Percentiles rank a stretch among this genome's conserved stretches.
Conservation (phyloP, 2,329 filamentous ascomycete genomes). For the Dactylellina leptospora region DNA sequence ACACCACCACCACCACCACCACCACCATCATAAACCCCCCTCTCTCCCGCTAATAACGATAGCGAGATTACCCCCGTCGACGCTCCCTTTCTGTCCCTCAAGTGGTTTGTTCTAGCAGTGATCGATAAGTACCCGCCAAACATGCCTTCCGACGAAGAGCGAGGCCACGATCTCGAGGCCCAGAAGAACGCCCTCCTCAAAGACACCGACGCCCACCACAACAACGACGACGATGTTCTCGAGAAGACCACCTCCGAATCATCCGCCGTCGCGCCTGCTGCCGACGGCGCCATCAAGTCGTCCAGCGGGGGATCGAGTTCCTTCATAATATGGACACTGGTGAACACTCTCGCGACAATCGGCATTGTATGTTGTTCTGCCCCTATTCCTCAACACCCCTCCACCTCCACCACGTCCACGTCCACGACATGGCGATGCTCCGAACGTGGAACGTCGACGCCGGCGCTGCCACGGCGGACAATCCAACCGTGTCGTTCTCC, state of each 20-base stretch:
- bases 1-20: background rate
- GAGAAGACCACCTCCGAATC: constrained; percentile 37
- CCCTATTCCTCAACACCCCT: background rate
- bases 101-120: background rate
- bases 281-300: constrained; percentile 43
- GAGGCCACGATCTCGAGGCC: constrained; percentile 44
- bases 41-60: too few species aligned
- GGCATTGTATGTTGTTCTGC: constrained; percentile 67
- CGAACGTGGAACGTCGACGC: constrained; percentile 36
- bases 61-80: background rate
- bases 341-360: constrained; percentile 72
- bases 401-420: constrained; percentile 16
- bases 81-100: background rate
- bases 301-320: constrained; percentile 29
- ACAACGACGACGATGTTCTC: constrained; percentile 34
- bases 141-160: constrained; percentile 50
- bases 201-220: constrained; percentile 44
- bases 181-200: constrained; percentile 46
- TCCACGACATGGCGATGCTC: background rate
- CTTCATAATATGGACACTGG: constrained; percentile 66
- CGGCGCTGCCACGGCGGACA: background rate
- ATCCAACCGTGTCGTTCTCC: background rate
- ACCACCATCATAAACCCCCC: too few species aligned
- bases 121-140: background rate
- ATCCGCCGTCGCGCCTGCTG: constrained; percentile 23